phyloP scores from a whole-genome alignment of 140 eudicot species.

The Stevia rebaudiana region DNA sequence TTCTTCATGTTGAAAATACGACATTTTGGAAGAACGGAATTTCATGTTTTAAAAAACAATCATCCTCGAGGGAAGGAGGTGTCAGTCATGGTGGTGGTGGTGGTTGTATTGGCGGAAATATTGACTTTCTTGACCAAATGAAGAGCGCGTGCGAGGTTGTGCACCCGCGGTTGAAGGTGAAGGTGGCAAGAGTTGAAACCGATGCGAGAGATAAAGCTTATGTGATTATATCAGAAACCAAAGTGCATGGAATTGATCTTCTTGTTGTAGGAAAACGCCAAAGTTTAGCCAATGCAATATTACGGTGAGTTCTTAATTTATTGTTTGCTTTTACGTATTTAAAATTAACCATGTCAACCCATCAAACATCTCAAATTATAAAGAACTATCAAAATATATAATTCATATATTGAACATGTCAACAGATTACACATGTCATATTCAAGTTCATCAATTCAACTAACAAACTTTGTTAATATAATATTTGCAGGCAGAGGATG shows the following conservation, averaged over 20 bases:
- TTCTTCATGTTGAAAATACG: constrained; percentile 51
- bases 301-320: constrained; percentile 38
- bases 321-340: no score
- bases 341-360: neutral
- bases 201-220: constrained; percentile 50
- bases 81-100: neutral
- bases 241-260: constrained; percentile 38
- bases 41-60: constrained; percentile 34
- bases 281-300: constrained; percentile 37
- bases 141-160: constrained; percentile 40
- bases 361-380: no score
- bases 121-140: constrained; percentile 55
- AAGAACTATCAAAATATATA: neutral
- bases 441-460: neutral
- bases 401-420: neutral
- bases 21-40: constrained; percentile 39
- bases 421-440: neutral
- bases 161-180: constrained; percentile 37
- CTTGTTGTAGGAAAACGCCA: constrained; percentile 57
- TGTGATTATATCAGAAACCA: constrained; percentile 37
- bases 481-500: constrained; percentile 42
- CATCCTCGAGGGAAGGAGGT: constrained; percentile 3
- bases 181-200: constrained; percentile 38
- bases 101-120: constrained; percentile 23
- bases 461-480: no score